phyloP scores from a whole-genome alignment of 108 stramenopile genomes.

The Pseudonitzschia multistriata region DNA sequence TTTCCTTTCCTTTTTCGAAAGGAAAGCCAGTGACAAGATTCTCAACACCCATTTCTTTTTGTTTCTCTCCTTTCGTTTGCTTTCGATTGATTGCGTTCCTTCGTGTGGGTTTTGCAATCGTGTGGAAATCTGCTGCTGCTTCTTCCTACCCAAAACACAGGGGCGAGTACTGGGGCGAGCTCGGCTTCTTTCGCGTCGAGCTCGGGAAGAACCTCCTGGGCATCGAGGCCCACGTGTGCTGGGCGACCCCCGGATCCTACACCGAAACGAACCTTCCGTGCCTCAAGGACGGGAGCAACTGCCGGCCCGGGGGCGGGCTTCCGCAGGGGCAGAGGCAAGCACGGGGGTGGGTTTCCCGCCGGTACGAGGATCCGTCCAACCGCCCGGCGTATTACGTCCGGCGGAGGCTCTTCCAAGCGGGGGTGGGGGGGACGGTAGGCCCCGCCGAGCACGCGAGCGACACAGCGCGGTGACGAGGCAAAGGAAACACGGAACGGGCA shows the following conservation, averaged over 20 bases:
- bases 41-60: background rate
- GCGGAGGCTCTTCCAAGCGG: constrained; percentile 24
- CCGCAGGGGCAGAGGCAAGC: constrained; percentile 14
- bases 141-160: too few species aligned
- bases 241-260: constrained; percentile 77
- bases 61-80: background rate
- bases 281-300: constrained; percentile 53
- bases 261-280: constrained; percentile 55
- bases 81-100: too few species aligned
- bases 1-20: background rate
- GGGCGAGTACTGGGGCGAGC: constrained; percentile 68
- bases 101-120: background rate
- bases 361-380: constrained; percentile 42
- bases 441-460: background rate
- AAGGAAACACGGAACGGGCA: too few species aligned
- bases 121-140: background rate
- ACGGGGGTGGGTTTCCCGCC: constrained; percentile 48
- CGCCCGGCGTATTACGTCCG: constrained; percentile 7
- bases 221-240: constrained; percentile 73
- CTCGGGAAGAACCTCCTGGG: constrained; percentile 81
- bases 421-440: background rate
- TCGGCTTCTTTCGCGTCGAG: constrained; percentile 67
- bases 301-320: constrained; percentile 5
- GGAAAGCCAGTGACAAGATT: background rate
- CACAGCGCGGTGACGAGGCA: too few species aligned